Evolutionary conservation across 495 filamentous ascomycete genomes (phyloP), one percentile per base, ranked within the genome.

Genomic region (Parathielavia appendiculata): DNA sequence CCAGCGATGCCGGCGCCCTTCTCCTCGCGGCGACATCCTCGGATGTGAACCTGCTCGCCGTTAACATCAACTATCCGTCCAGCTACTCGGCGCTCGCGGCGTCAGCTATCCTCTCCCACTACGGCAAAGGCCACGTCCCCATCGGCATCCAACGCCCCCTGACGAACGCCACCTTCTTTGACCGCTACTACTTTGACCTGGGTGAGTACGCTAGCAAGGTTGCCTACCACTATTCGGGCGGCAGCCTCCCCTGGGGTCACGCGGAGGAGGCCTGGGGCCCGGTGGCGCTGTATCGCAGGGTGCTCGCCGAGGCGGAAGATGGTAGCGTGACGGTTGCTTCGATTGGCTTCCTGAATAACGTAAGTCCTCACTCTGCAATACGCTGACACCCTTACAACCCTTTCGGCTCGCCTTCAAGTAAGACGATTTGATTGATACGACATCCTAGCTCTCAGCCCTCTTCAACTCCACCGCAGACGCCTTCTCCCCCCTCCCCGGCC

Each of bases 21-120:
- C 58, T 73, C 10, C 43, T 75, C 14, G 73, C 71, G 20, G 68
- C 64, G 55, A 73, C 68, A 26, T 66, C 64, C 38, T 58, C 67
- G 1, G 17, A 58, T 1, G 67, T 62, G 8, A 54, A 73, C 52
- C 65, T 79, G 1, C 68, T 76, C 2, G 77, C 70, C 8, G 70
- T 81, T 32, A 73, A 70, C 45, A 22, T 79, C 59, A 79, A 78
- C 50, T 69, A 71, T 17, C 67, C 71, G 3, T 78, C 76, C 0
- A 59, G 63, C 0, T 79, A 71, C 58, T 73, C 75, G 8, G 75
- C 73, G 7, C 63, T 77, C 2, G 67, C 75, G 5, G 70, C 65
- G 5, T 77, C 71, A 10, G 73, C 67, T 2, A 68, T 79, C 41
- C 60, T 77, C 4, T 70, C 72, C 4, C 71, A 79, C 58, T 78